phyloP scores from a whole-genome alignment of 192 early-diverging fungal genomes.

The Backusella psychrophila region DNA sequence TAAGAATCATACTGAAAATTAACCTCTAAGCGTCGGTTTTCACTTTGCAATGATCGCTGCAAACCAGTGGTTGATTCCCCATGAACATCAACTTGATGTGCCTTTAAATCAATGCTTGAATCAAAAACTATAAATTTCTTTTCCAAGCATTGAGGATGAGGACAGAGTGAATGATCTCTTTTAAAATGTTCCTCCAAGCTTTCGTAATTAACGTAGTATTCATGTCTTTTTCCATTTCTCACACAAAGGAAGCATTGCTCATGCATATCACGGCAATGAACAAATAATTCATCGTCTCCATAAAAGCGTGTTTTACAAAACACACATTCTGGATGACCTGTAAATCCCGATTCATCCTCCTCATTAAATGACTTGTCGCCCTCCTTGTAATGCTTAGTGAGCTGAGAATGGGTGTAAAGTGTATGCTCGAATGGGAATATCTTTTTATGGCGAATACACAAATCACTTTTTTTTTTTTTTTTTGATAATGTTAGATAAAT shows the following conservation, averaged over 20 bases:
- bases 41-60: conserved; percentile 31
- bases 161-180: conserved; percentile 78
- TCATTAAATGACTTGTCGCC: conserved; percentile 60
- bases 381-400: conserved; percentile 70
- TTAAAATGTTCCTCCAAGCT: conserved; percentile 76
- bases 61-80: conserved; percentile 24
- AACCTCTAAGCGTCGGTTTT: conserved; percentile 33
- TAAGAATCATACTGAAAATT: conserved; percentile 27
- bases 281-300: conserved; percentile 91
- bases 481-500: neutral
- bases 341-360: conserved; percentile 61
- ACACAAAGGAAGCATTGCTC: conserved; percentile 90
- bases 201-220: conserved; percentile 85
- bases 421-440: conserved; percentile 91
- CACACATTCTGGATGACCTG: conserved; percentile 86
- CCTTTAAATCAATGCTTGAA: conserved; percentile 87
- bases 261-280: conserved; percentile 90
- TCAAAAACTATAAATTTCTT: conserved; percentile 97
- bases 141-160: conserved; percentile 78
- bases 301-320: conserved; percentile 87
- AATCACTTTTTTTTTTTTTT: conserved; percentile 64
- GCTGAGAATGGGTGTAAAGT: conserved; percentile 72
- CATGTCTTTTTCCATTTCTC: conserved; percentile 69
- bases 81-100: conserved; percentile 70
- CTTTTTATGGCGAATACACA: conserved; percentile 90